Evolutionary conservation across 495 filamentous ascomycete genomes (phyloP).

Genomic region (Immersiella caudata): DNA sequence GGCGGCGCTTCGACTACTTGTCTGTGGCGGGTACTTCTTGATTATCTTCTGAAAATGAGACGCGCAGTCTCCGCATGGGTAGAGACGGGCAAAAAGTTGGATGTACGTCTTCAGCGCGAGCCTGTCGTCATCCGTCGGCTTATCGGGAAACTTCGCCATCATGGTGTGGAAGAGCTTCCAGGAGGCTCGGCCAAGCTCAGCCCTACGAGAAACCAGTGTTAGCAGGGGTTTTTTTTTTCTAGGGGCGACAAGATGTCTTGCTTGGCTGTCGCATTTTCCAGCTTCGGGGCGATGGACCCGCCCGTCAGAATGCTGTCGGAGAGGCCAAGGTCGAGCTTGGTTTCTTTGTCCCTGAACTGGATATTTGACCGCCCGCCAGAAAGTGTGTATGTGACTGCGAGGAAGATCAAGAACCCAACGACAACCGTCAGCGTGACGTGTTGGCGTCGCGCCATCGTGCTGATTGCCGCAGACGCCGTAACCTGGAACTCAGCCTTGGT

Average conservation of each 20-base stretch:
- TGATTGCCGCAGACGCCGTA: not conserved
- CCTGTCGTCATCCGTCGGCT: conserved; percentile 80
- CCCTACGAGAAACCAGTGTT: conserved; percentile 52
- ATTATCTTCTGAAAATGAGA: conserved; percentile 85
- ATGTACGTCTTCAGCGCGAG: conserved; percentile 83
- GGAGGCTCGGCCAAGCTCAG: conserved; percentile 82
- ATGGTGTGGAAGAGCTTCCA: conserved; percentile 97
- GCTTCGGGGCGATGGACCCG: conserved; percentile 79
- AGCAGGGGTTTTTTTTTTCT: not conserved
- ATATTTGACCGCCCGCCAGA: conserved; percentile 21
- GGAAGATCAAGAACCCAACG: conserved; percentile 39
- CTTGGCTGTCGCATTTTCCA: conserved; percentile 92
- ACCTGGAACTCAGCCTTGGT: not conserved
- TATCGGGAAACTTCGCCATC: conserved; percentile 89
- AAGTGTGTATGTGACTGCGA: conserved; percentile 45
- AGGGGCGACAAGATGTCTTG: conserved; percentile 37
- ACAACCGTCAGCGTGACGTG: conserved; percentile 44
- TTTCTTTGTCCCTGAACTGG: not conserved
- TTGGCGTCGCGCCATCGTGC: conserved; percentile 47
- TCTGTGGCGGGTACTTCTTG: conserved; percentile 85
- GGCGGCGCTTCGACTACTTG: conserved; percentile 77
- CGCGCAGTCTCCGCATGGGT: conserved; percentile 95
- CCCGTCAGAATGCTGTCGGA: conserved; percentile 62
- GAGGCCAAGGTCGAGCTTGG: conserved; percentile 32
- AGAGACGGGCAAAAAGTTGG: conserved; percentile 86